Base-by-base conservation (phyloP, 164 flowering plant species). In the Chimonanthus praecox region DNA sequence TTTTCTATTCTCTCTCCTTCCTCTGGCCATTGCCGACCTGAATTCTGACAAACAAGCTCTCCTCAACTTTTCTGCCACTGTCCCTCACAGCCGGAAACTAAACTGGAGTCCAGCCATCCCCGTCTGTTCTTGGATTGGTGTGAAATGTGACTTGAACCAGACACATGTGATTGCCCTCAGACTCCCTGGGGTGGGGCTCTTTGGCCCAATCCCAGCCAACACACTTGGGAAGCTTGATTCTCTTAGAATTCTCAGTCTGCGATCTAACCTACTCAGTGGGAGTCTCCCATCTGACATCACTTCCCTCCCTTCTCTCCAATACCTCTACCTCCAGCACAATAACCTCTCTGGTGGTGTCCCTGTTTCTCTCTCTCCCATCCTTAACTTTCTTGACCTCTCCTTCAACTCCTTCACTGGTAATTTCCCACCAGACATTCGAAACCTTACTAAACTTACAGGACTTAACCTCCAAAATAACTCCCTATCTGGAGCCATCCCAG, bases 281-380 rank as follows among this genome's bases (percentile, higher is more conserved):
- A 74, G 64, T 76, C 88, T 95, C 76, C 97, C 99, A 43, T 79
- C 86, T 44, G 99, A 93, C 73, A 64, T 95, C 20, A 47, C 85
- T 70, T 80, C 93, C 62, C 90, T 93, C 67, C 88, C 94, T 74
- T 87, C 89, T 44, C 94, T 95, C 72, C 86, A 73, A 7, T 63
- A 78, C 70, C 76, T 91, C 48, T 87, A 74, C 79, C 91, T 95
- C 67, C 97, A 95, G 74, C 82, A 82, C 60, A 95, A 95, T 80
- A 85, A 85, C 78, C 83, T 95, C 48, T 89, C 98, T 13, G 98
- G 99, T 46, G 72, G 76, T 20, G 74, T 95, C 72, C 98, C 97
- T 20, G 54, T 83, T 18, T 74, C 81, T 45, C 71, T 91, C 13
- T 85, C 97, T 18, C 64, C 79, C 2, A 79, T 78, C 51, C 87